These are phyloP conservation scores for Diaporthe sp. DNA, from an alignment of 2,329 filamentous ascomycete species.

Conservation along the genomic window DNA sequence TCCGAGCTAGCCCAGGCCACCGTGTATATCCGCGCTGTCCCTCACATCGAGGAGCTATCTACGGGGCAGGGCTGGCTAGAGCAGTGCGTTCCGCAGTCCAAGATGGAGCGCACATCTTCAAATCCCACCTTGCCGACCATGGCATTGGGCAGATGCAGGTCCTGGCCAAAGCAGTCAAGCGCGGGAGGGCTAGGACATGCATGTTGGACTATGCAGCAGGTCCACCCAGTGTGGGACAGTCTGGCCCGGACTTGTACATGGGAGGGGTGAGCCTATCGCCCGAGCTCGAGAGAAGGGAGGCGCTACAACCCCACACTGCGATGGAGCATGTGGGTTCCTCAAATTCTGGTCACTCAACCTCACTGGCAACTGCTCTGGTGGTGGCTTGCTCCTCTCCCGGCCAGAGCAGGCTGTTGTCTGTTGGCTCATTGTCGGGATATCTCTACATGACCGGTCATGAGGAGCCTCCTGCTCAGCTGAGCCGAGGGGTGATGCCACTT, in stretches of 20 bases:
- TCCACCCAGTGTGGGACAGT: slow-evolving; percentile 36
- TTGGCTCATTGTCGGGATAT: not conserved
- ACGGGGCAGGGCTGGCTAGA: slow-evolving; percentile 9
- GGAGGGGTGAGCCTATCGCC: slow-evolving; percentile 21
- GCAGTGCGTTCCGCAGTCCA: not conserved
- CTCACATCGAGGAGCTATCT: not conserved
- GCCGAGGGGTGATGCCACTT: slow-evolving; percentile 29
- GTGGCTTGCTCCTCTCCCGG: slow-evolving; percentile 26
- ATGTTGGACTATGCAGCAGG: slow-evolving; percentile 20
- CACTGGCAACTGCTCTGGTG: slow-evolving; percentile 5
- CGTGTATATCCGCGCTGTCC: slow-evolving; percentile 16
- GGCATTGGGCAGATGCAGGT: slow-evolving; percentile 36
- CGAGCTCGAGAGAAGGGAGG: not conserved
- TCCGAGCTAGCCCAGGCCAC: not conserved
- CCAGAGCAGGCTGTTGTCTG: slow-evolving; percentile 3
- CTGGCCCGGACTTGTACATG: slow-evolving; percentile 18
- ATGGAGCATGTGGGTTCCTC: slow-evolving; percentile 39
- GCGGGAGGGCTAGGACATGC: slow-evolving; percentile 40
- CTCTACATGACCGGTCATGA: not conserved
- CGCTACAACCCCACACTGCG: slow-evolving; percentile 32
- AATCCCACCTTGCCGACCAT: slow-evolving; percentile 31
- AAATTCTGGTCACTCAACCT: slow-evolving; percentile 23
- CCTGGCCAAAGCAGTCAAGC: slow-evolving; percentile 38
- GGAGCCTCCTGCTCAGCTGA: slow-evolving; percentile 9
- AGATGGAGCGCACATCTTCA: slow-evolving; percentile 25